Conservation (phyloP, 306 rosid species). For the Urtica urens region DNA sequence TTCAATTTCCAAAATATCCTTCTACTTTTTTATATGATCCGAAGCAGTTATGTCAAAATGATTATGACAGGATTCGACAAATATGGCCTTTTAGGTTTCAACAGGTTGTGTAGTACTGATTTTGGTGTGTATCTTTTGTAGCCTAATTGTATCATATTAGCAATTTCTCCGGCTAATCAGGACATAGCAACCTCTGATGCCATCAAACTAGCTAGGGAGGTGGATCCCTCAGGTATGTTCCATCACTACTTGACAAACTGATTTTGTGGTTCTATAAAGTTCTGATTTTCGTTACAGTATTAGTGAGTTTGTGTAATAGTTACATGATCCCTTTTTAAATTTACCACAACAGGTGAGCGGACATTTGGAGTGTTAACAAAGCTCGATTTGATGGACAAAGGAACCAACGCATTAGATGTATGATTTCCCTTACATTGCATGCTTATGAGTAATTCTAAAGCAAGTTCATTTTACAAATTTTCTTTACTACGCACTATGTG, state of each 20-base stretch:
- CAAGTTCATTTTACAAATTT: no score
- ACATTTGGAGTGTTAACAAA: slow-evolving; percentile 93
- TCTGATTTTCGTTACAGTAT: not conserved
- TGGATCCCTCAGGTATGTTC: slow-evolving; percentile 63
- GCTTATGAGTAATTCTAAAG: no score
- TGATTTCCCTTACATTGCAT: slow-evolving; percentile 16
- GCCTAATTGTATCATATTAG: slow-evolving; percentile 81
- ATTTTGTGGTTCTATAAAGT: not conserved
- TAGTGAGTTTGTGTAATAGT: not conserved
- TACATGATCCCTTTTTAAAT: not conserved
- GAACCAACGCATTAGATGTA: slow-evolving; percentile 88
- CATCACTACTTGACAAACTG: not conserved
- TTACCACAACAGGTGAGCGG: slow-evolving; percentile 50
- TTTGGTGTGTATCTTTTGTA: slow-evolving; percentile 18
- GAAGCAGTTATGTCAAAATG: no score
- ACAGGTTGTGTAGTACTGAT: no score
- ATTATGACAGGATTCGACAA: no score
- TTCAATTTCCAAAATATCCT: no score
- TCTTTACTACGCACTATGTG: no score
- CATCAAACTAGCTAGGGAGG: slow-evolving; percentile 76
- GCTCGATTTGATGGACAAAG: slow-evolving; percentile 95
- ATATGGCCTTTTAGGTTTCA: no score
- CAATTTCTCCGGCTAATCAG: slow-evolving; percentile 91
- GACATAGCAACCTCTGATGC: slow-evolving; percentile 96
- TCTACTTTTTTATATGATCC: no score